Percentiles rank a stretch among this genome's conserved stretches.
Evolutionary conservation across 2,329 filamentous ascomycete genomes (phyloP).

Genomic region (Lomentospora prolificans): DNA sequence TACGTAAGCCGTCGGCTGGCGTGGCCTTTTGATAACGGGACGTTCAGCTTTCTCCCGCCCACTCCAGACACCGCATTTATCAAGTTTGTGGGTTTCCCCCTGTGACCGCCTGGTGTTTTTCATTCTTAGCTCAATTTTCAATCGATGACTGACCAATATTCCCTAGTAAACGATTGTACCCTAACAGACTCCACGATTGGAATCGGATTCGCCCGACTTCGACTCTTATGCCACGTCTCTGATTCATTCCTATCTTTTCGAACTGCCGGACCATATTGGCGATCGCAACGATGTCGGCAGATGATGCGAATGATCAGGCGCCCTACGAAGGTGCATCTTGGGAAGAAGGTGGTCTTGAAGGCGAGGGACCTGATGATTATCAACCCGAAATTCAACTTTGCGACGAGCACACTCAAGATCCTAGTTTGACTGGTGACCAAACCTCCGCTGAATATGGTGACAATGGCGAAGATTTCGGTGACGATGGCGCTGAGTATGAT

Average conservation of each 20-base stretch:
- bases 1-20: too few relatives aligned
- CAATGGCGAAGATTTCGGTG: slow-evolving; percentile 34
- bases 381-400: slow-evolving; percentile 40
- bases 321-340: slow-evolving; percentile 34
- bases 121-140: too few relatives aligned
- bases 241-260: not conserved
- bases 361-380: slow-evolving; percentile 6
- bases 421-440: slow-evolving; percentile 31
- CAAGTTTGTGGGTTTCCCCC: too few relatives aligned
- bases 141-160: too few relatives aligned
- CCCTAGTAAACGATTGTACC: not conserved
- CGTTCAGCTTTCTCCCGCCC: too few relatives aligned
- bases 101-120: too few relatives aligned
- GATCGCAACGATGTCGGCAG: not conserved
- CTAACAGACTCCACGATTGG: not conserved
- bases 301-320: not conserved
- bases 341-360: slow-evolving; percentile 42
- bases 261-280: not conserved
- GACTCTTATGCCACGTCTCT: not conserved
- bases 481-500: slow-evolving; percentile 48
- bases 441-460: slow-evolving; percentile 39
- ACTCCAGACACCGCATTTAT: too few relatives aligned
- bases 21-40: too few relatives aligned
- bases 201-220: not conserved
- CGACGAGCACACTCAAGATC: slow-evolving; percentile 43